These are phyloP conservation scores for Trichoderma arundinaceum DNA, from an alignment of 2,329 filamentous ascomycete genomes.

Conservation along the genomic window DNA sequence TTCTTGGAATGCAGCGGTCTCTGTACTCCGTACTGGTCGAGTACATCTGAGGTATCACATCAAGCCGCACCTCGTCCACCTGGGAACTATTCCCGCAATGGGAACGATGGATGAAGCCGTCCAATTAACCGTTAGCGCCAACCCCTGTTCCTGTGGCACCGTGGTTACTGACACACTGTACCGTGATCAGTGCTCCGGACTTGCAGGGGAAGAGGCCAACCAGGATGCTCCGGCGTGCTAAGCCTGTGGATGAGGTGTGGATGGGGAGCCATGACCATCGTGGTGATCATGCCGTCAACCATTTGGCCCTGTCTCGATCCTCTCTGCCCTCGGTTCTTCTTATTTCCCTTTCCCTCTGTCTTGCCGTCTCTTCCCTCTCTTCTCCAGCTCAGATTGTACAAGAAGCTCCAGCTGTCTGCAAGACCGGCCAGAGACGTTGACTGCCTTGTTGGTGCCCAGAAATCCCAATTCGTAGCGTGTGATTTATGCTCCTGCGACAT, in stretches of 20 bases:
- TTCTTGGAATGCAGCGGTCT: no score
- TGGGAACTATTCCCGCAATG: not conserved
- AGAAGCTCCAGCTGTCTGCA: not conserved
- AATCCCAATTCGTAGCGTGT: constrained; percentile 17
- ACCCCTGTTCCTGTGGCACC: constrained; percentile 26
- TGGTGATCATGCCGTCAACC: constrained; percentile 31
- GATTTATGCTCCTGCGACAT: constrained; percentile 1
- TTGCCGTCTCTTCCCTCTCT: not conserved
- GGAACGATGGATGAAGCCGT: constrained; percentile 17
- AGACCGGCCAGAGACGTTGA: not conserved
- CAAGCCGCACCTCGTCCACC: no score
- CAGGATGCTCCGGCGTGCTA: constrained; percentile 7
- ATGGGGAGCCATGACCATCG: not conserved
- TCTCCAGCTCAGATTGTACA: not conserved
- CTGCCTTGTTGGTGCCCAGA: not conserved
- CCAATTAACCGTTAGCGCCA: constrained; percentile 29
- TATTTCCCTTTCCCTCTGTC: not conserved
- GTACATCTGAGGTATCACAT: no score
- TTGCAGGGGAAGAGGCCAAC: constrained; percentile 19
- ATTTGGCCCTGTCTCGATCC: constrained; percentile 9
- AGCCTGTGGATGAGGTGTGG: constrained; percentile 24
- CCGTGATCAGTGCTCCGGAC: constrained; percentile 26
- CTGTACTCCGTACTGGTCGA: not conserved
- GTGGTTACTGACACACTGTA: constrained; percentile 16
- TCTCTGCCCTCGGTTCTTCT: not conserved